Evolutionary conservation across 345 rosid genomes (phyloP).

Genomic region (Camelina neglecta): DNA sequence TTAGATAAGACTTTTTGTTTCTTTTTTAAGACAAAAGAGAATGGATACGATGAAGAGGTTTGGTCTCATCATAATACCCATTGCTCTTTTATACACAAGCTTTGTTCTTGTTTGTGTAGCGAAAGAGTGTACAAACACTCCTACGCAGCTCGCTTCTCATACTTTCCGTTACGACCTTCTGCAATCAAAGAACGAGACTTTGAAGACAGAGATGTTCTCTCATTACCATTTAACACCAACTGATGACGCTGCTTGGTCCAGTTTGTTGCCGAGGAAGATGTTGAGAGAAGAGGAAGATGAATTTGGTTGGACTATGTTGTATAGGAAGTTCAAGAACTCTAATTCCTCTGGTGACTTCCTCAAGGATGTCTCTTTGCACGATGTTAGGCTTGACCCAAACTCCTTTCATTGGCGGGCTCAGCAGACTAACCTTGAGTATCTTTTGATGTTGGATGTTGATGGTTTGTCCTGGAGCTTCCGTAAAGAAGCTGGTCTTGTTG

Average conservation of each 20-base stretch:
- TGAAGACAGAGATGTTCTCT: constrained; percentile 69
- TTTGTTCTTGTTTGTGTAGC: constrained; percentile 39
- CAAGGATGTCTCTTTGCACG: constrained; percentile 76
- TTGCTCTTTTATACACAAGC: constrained; percentile 20
- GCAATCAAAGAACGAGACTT: constrained; percentile 65
- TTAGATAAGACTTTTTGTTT: neutral
- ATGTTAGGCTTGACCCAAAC: constrained; percentile 69
- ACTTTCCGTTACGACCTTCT: constrained; percentile 67
- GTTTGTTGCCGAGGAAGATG: constrained; percentile 75
- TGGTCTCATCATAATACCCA: constrained; percentile 25
- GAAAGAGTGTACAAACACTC: constrained; percentile 90
- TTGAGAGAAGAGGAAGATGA: constrained; percentile 72
- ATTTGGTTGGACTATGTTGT: constrained; percentile 69
- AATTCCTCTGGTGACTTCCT: constrained; percentile 52
- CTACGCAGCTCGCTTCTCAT: constrained; percentile 73
- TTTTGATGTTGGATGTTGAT: constrained; percentile 84
- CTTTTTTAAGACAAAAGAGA: neutral
- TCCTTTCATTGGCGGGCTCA: constrained; percentile 78
- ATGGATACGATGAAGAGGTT: constrained; percentile 32
- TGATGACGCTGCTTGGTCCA: constrained; percentile 82
- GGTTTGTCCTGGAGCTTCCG: constrained; percentile 83
- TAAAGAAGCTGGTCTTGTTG: constrained; percentile 72
- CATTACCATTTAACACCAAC: constrained; percentile 85
- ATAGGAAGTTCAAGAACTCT: constrained; percentile 68
- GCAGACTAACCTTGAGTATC: constrained; percentile 85